Evolutionary conservation across 2,329 filamentous ascomycete genomes (phyloP).

Genomic region (Alternaria infectoria): DNA sequence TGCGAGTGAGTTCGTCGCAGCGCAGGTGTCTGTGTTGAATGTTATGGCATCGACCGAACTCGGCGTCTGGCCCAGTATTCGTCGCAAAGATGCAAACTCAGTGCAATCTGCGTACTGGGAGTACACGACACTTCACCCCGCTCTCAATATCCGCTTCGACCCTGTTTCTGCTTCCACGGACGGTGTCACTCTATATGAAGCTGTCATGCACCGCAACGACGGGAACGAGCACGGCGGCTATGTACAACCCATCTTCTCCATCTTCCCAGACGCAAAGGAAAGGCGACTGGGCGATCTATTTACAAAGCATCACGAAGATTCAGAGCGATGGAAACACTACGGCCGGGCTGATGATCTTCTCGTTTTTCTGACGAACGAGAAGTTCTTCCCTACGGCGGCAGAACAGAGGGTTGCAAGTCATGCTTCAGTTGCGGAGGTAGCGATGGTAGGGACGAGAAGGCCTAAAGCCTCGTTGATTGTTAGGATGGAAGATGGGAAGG

Average conservation of each 20-base stretch:
- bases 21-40: conserved; percentile 4
- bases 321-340: conserved; percentile 20
- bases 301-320: conserved; percentile 12
- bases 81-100: neutral
- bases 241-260: conserved; percentile 27
- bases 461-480: conserved; percentile 40
- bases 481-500: conserved; percentile 17
- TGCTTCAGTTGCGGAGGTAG: conserved; percentile 33
- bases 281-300: conserved; percentile 25
- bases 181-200: conserved; percentile 15
- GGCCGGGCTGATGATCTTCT: conserved; percentile 31
- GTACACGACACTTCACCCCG: conserved; percentile 12
- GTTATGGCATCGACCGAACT: conserved; percentile 16
- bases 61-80: conserved; percentile 9
- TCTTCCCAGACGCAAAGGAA: conserved; percentile 20
- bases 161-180: neutral
- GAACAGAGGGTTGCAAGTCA: conserved; percentile 34
- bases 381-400: conserved; percentile 26
- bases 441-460: conserved; percentile 40
- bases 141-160: conserved; percentile 15
- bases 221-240: conserved; percentile 8
- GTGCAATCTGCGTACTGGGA: conserved; percentile 11
- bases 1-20: conserved; percentile 4
- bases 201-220: conserved; percentile 15
- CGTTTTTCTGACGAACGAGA: conserved; percentile 24